Base-by-base conservation (phyloP, 768 basidiomycete species). In the Suillus fuscotomentosus region DNA sequence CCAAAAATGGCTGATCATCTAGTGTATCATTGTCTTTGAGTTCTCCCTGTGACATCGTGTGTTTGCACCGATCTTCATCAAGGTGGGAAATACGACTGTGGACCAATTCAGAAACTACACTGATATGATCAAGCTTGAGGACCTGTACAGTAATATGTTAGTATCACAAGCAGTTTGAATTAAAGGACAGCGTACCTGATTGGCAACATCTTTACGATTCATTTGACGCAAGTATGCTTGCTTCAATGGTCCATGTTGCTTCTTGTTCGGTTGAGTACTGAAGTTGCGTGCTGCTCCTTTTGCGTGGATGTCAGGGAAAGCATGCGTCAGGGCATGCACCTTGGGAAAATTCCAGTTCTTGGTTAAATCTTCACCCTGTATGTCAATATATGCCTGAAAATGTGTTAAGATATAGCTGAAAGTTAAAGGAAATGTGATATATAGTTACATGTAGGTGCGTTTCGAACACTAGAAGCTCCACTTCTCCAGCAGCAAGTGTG, bases 201-300 rank as follows among this genome's bases (percentile, higher is more conserved):
- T 47, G 0, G 68, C 75, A 36, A 77, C 67, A 62, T 78, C 60
- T 51, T 75, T 76, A 63, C 73, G 72, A 55, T 80, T 79, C 3
- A 76, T 76, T 15, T 68, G 68, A 2, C 10, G 42, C 10, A 67
- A 67, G 39, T 77, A 78, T 14, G 54, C 64, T 10, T 39, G 63
- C 50, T 77, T 75, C 8, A 74, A 47, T 3, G 70, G 64, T 0
- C 70, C 60, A 62, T 80, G 75, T 20, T 67, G 62, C 5, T 71
- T 63, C 61, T 80, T 75, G 60, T 72, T 74, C 2, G 68, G 68
- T 59, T 72, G 72, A 7, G 77, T 76, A 38, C 71, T 75, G 60
- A 71, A 78, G 47, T 75, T 74, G 0, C 57, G 43, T 0, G 74
- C 24, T 2, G 24, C 50, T 51, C 24, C 60, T 42, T 60, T 60